Base-by-base conservation (phyloP, 2,329 filamentous ascomycete genomes). In the Penicillium sp. region DNA sequence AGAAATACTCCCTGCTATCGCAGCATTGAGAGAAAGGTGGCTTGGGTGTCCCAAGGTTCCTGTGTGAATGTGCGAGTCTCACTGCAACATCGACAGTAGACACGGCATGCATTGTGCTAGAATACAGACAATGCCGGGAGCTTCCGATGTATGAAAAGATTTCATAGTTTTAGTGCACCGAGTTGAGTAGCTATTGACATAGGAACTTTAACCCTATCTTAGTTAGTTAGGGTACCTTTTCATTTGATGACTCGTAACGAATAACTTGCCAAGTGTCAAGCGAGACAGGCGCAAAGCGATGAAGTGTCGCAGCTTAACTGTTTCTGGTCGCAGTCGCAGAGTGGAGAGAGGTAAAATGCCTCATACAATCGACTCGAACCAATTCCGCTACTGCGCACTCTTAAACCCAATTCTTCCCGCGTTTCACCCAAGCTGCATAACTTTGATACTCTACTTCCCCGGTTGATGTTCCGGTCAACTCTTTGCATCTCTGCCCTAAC, bases 301-400 rank as follows among this genome's bases (percentile, higher is more conserved):
- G 51, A 51, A 20, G 4, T 24, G 41, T 43, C 29, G 18, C 42
- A 25, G 40, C 42, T 47, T 47, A 33, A 50, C 51, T 38, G 10
- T 23, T 50, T 45, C 32, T 20, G 44, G 47, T 8, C 27, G 12
- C 33, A 31, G 20, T 43, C 46, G 46, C 42, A 45, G 47, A 24
- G 42, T 42, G 42, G 52, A 44, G 49, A 32, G 40, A 24, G 32
- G 27, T 40, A 53, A 53, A 55, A 57, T 57, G 49, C 54, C 54
- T 57, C 54, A 57, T 57, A 57, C 31, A 42, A 29, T 23, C 8
- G 28, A 25, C 33, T 44, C 39, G 3, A 23, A 23, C 15, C 39
- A 33, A 20, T 38, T 50, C 38, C 41, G 39, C 45, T 42, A 47
- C 39, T 47, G 45, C 45, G 32, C 15, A 35, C 8, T 9, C 13